phyloP scores from a whole-genome alignment of 2,329 filamentous ascomycete genomes.

The Truncatella angustata region DNA sequence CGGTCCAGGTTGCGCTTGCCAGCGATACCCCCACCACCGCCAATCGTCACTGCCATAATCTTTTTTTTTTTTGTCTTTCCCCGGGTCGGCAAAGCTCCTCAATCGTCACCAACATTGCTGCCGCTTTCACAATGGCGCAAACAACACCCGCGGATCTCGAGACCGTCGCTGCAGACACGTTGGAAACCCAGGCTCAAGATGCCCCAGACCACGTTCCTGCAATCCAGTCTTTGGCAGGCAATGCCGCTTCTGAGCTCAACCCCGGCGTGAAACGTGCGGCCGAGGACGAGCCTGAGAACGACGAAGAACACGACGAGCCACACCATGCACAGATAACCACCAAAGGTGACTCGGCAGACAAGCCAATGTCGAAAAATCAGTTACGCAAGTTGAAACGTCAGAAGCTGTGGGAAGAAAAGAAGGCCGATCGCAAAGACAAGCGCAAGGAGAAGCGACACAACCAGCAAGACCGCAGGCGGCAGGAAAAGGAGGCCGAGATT shows the following conservation, averaged over 20 bases:
- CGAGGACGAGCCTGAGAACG: constrained; percentile 50
- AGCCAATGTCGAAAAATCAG: constrained; percentile 77
- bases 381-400: constrained; percentile 74
- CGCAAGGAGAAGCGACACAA: constrained; percentile 55
- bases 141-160: constrained; percentile 10
- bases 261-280: constrained; percentile 30
- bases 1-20: too few relatives aligned
- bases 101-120: not conserved
- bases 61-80: not conserved
- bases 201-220: constrained; percentile 13
- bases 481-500: constrained; percentile 48
- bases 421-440: constrained; percentile 45
- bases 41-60: not conserved
- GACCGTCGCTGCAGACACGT: constrained; percentile 9
- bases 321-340: constrained; percentile 55
- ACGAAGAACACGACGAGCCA: constrained; percentile 61
- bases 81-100: too few relatives aligned
- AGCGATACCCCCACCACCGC: constrained; percentile 10
- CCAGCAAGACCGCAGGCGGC: constrained; percentile 45
- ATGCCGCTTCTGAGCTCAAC: not conserved
- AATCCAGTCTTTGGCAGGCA: not conserved
- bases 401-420: constrained; percentile 73
- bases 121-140: not conserved
- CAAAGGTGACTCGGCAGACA: not conserved
- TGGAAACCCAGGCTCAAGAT: constrained; percentile 11